Percentiles rank a stretch among this genome's conserved stretches.
phyloP scores from a whole-genome alignment of 768 basidiomycete genomes.

The Rhodotorula diobovata region DNA sequence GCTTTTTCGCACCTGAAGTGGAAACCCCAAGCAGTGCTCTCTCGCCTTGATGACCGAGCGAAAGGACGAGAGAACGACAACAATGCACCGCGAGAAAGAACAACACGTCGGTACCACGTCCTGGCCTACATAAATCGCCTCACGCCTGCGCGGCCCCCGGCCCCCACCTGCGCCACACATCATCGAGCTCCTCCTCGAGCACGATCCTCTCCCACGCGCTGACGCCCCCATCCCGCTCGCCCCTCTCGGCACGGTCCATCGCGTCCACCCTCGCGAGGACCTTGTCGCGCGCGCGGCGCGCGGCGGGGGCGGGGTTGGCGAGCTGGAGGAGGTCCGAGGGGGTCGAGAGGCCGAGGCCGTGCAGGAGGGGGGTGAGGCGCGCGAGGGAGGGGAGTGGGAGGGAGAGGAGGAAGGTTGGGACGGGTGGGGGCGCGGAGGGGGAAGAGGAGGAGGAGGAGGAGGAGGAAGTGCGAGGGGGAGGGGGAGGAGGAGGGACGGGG shows the following conservation, averaged over 20 bases:
- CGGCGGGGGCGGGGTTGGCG: background rate
- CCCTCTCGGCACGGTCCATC: background rate
- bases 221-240: background rate
- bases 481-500: background rate
- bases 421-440: background rate
- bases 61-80: too few species aligned
- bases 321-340: slow-evolving; percentile 16
- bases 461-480: too few species aligned
- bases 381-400: slow-evolving; percentile 27
- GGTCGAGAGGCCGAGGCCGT: slow-evolving; percentile 9
- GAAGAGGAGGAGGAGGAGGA: background rate
- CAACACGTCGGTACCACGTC: too few species aligned
- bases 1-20: too few species aligned
- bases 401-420: slow-evolving; percentile 20
- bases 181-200: slow-evolving; percentile 13
- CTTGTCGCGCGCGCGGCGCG: background rate
- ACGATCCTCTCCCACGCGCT: slow-evolving; percentile 16
- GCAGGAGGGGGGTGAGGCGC: slow-evolving; percentile 17
- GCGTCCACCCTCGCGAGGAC: slow-evolving; percentile 5
- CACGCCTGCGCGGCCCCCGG: background rate
- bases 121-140: too few species aligned
- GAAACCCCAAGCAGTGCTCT: too few species aligned
- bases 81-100: too few species aligned
- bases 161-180: slow-evolving; percentile 1
- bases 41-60: too few species aligned